Base-by-base conservation (phyloP, 2,329 filamentous ascomycete species). In the Pseudogymnoascus sp. region DNA sequence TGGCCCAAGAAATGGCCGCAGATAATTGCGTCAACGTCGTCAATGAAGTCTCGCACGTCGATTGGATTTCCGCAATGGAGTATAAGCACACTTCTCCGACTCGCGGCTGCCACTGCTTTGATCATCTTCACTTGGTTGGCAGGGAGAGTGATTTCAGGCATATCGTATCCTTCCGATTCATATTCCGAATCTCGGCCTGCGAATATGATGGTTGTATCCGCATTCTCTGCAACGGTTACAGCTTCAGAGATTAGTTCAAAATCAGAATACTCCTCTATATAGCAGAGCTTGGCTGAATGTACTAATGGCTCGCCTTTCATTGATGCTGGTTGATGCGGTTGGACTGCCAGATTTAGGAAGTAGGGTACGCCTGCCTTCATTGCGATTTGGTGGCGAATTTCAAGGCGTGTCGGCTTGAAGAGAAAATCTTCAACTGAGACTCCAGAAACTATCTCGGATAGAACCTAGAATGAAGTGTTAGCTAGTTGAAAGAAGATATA, bases 21-120 rank as follows among this genome's bases (percentile, higher is more conserved):
- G 4, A 86, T 68, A 60, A 87, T 81, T n/a, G 82, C 84, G 7
- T 81, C 84, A 33, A 87, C 78, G 70, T 86, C 86, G 10, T 78
- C 76, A 26, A 46, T 26, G 13, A 46, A 46, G 21, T 26, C 21
- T 46, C 42, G 42, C 10, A 68, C 56, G 38, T 67, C 66, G 31
- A 69, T 67, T 6, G 67, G 65, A 21, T 68, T 68, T 2, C 67
- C 67, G 26, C 65, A 67, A 44, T 65, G 62, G 11, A 68, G 63
- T 0, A 66, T 62, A n/a, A 69, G 21, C 11, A 68, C 56, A 0
- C 63, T 67, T 11, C 62, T 50, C 2, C 63, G 42, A 38, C 63
- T 65, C 10, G 64, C 66, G 11, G 64, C 64, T 4, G 67, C 67
- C 1, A 68, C 62, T 0, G 65, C 62, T 56, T 64, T 62, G 53